Evolutionary conservation across 768 basidiomycete species (phyloP).

Genomic region (Termitomyces sp.): DNA sequence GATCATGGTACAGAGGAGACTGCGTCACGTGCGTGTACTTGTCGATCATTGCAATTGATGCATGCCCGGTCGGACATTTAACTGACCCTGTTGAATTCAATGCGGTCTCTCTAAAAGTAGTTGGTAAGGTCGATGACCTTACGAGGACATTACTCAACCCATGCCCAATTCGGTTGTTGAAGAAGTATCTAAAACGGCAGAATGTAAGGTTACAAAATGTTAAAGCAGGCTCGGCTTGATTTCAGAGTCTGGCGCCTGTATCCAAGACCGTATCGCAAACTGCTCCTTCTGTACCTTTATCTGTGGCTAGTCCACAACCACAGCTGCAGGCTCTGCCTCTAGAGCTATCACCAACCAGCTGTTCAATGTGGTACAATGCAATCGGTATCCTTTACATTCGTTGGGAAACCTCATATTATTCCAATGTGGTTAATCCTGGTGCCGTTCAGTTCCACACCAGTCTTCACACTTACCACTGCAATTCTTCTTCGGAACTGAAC

Average conservation of each 20-base stretch:
- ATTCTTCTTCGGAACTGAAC: conserved; percentile 25
- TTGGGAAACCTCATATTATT: conserved; percentile 28
- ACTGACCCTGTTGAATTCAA: neutral
- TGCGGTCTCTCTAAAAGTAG: too few species aligned
- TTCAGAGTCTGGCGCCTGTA: neutral
- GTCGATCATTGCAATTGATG: neutral
- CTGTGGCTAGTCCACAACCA: conserved; percentile 29
- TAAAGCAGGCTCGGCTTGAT: too few species aligned
- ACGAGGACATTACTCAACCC: neutral
- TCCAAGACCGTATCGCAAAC: neutral
- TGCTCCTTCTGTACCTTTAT: conserved; percentile 17
- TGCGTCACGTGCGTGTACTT: conserved; percentile 16
- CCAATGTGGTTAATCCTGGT: conserved; percentile 45
- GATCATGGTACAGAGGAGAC: conserved; percentile 20
- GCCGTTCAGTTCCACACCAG: conserved; percentile 46
- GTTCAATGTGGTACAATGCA: conserved; percentile 48
- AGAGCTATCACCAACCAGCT: conserved; percentile 30
- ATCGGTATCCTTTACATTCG: conserved; percentile 39
- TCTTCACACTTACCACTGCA: conserved; percentile 38
- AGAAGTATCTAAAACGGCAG: too few species aligned
- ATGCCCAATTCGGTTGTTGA: neutral
- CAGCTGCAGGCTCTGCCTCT: conserved; percentile 21
- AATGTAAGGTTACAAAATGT: too few species aligned
- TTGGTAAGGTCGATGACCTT: neutral
- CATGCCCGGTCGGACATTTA: too few species aligned